These are phyloP conservation scores for Magnusiomyces ingens DNA, from an alignment of 1,139 yeast genomes.

Conservation along the genomic window DNA sequence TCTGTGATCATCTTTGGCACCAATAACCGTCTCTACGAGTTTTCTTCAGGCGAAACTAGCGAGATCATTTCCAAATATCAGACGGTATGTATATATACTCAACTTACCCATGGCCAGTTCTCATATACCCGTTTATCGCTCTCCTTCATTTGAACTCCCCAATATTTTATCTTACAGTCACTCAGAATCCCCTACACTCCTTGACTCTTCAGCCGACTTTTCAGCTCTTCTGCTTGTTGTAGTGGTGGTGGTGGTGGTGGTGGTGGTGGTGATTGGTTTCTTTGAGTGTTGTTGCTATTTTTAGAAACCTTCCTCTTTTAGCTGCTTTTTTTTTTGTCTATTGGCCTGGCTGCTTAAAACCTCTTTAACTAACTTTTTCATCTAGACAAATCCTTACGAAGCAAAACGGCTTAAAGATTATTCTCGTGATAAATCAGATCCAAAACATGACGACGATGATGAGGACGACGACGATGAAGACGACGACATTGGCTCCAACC, in stretches of 20 bases:
- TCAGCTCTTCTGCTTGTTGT: constrained; percentile 16
- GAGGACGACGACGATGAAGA: constrained; percentile 21
- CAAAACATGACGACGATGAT: constrained; percentile 19
- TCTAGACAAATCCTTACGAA: constrained; percentile 29
- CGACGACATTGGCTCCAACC: constrained; percentile 13
- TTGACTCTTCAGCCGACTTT: too few species aligned
- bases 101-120: too few species aligned
- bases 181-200: too few species aligned
- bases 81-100: constrained; percentile 24
- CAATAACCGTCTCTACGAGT: constrained; percentile 76
- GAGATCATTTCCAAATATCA: constrained; percentile 55
- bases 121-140: too few species aligned
- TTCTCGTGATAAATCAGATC: constrained; percentile 14
- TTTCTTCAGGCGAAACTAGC: constrained; percentile 61
- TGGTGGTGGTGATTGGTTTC: not conserved
- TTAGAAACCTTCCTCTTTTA: not conserved
- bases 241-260: not conserved
- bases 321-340: not conserved
- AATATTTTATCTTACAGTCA: too few species aligned
- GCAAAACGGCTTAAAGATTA: constrained; percentile 27
- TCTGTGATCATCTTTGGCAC: constrained; percentile 87
- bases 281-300: not conserved
- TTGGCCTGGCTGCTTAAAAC: not conserved
- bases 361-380: not conserved
- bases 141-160: too few species aligned